Base-by-base conservation (phyloP, 768 basidiomycete genomes). In the Naganishia antarctica region DNA sequence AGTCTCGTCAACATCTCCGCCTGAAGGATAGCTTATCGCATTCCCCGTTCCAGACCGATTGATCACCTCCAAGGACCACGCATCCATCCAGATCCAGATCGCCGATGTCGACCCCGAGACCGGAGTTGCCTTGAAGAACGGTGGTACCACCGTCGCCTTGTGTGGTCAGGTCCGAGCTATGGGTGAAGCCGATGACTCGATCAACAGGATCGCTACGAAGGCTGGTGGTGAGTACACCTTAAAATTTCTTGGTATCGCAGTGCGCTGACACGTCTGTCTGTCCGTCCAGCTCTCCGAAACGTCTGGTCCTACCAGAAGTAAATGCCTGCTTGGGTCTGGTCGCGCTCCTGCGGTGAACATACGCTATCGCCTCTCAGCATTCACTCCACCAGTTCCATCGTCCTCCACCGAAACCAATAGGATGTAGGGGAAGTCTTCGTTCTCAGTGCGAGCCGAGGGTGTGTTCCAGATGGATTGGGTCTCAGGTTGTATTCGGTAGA, bases 61-160 rank as follows among this genome's bases (percentile, higher is more conserved):
- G 76, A 97, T 99, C 81, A 97, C 89, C 69, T 90, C 94, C 73
- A 98, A 98, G 82, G 96, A 99, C 81, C 91, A 98, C 78, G 94
- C 96, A 37, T 96, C 93, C 32, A 92, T 99, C 76, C 96, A 99
- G 79, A 87, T 99, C 79, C 88, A 86, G 80, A 83, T 99, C 72
- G 88, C 83, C 66, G 94, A 98, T 74, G 96, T 99, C 74, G 93
- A 98, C 76, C 72, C 76, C 64, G 85, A 87, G 70, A 85, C 84
- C 60, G 93, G 92, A 77, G 73, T 75, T 63, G 76, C 76, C 70
- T 71, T 78, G 71, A 78, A 78, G 72, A 72, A 70, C 63, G 66
- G 67, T 61, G 70, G 71, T 66, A 92, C 91, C 65, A 89, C 91
- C 64, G 96, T 97, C 76, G 96, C 93, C 46, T 86, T 99, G 63